Percentiles rank a stretch among this genome's conserved stretches.
These are phyloP conservation scores for Thelonectria rubi DNA, from an alignment of 2,329 filamentous ascomycete species.

Conservation along the genomic window DNA sequence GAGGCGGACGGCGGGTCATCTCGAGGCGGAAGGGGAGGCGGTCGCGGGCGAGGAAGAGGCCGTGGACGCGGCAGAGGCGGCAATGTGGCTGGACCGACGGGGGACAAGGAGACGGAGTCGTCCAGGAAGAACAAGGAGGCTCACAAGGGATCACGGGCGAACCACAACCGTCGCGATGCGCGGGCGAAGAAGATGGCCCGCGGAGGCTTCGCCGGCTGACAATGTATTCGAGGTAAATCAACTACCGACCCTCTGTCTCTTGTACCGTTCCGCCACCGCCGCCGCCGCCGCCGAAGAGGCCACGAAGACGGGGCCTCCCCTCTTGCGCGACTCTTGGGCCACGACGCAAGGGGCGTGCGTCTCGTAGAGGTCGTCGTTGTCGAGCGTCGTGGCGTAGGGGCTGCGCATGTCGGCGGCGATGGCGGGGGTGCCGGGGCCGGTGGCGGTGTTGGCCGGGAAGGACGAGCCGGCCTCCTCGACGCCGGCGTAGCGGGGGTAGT, in stretches of 20 bases:
- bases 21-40: constrained; percentile 57
- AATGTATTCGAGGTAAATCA: background rate
- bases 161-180: constrained; percentile 84
- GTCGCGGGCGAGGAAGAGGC: constrained; percentile 58
- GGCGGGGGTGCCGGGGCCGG: constrained; percentile 42
- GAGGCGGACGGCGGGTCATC: constrained; percentile 57
- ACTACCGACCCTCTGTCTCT: constrained; percentile 32
- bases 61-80: constrained; percentile 63
- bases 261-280: constrained; percentile 23
- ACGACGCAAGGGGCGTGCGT: constrained; percentile 5
- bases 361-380: constrained; percentile 47
- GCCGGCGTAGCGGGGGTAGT: constrained; percentile 46
- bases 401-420: constrained; percentile 48
- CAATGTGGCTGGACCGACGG: constrained; percentile 70
- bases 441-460: constrained; percentile 42
- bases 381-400: constrained; percentile 50
- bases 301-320: constrained; percentile 17
- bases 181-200: constrained; percentile 72
- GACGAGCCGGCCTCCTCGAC: constrained; percentile 48
- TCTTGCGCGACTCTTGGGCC: constrained; percentile 33
- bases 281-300: background rate
- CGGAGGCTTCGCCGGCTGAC: constrained; percentile 51
- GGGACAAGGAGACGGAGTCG: constrained; percentile 75
- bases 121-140: constrained; percentile 82
- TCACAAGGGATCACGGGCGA: constrained; percentile 82